Evolutionary conservation across 164 flowering plant genomes (phyloP).

Genomic region (Echeveria elegans): DNA sequence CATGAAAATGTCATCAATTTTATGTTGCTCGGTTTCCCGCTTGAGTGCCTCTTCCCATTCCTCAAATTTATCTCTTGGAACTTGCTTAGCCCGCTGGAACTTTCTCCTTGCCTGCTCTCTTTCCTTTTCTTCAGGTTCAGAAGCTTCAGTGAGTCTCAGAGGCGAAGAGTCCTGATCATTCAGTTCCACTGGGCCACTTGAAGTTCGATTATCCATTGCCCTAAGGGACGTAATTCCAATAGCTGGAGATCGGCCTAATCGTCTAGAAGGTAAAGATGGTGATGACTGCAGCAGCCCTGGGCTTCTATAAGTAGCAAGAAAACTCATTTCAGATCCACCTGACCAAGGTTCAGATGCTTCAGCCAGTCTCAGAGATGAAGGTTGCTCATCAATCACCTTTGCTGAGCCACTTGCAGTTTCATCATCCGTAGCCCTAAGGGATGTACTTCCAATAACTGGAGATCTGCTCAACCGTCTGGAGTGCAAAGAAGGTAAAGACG

Average conservation of each 20-base stretch:
- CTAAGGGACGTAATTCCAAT: slow-evolving; percentile 17
- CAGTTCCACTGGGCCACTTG: slow-evolving; percentile 18
- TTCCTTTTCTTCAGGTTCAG: slow-evolving; percentile 27
- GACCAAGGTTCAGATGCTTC: background rate
- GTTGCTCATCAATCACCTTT: slow-evolving; percentile 18
- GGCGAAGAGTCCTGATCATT: slow-evolving; percentile 16
- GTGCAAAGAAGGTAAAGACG: slow-evolving; percentile 20
- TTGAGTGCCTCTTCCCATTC: slow-evolving; percentile 94
- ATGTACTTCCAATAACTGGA: slow-evolving; percentile 20
- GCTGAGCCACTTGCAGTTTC: slow-evolving; percentile 20
- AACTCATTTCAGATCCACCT: background rate
- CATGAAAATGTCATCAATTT: slow-evolving; percentile 84
- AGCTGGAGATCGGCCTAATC: slow-evolving; percentile 22
- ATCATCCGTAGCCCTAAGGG: slow-evolving; percentile 19
- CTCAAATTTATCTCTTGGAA: slow-evolving; percentile 64
- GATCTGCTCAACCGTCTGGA: slow-evolving; percentile 23
- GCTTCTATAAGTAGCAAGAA: background rate
- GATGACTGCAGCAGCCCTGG: slow-evolving; percentile 10
- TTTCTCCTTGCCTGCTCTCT: slow-evolving; percentile 46
- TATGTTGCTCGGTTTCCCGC: slow-evolving; percentile 61
- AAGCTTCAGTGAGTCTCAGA: slow-evolving; percentile 17
- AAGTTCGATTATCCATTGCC: slow-evolving; percentile 18
- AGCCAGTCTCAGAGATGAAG: slow-evolving; percentile 9
- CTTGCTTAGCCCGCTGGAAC: slow-evolving; percentile 55
- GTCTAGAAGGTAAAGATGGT: slow-evolving; percentile 21